Evolutionary conservation across 2,329 filamentous ascomycete species (phyloP).

Genomic region (Nothomitra cinnamomea): DNA sequence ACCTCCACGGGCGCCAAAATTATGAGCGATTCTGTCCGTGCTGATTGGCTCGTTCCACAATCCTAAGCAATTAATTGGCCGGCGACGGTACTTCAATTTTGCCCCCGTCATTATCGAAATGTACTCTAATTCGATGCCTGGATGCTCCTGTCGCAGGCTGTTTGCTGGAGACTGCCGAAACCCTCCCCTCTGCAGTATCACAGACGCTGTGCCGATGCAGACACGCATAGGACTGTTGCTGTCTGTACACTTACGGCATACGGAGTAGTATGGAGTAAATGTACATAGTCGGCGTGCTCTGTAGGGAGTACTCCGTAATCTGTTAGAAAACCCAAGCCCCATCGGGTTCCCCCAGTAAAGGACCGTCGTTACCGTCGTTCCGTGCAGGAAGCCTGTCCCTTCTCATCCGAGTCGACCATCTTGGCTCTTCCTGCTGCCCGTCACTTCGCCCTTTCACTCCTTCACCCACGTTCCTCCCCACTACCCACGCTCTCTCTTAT

Average conservation of each 20-base stretch:
- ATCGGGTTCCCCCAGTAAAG: too few relatives aligned
- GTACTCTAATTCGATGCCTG: not conserved
- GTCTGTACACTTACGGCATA: too few relatives aligned
- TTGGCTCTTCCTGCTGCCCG: not conserved
- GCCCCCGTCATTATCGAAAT: not conserved
- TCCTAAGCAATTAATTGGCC: not conserved
- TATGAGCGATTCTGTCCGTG: not conserved
- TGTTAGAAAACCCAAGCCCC: too few relatives aligned
- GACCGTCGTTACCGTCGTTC: too few relatives aligned
- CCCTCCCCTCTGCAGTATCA: too few relatives aligned
- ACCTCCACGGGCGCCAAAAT: not conserved
- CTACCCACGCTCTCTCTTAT: not conserved
- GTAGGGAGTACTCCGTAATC: too few relatives aligned
- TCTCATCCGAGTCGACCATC: not conserved
- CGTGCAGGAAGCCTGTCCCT: not conserved
- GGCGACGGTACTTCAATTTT: conserved; percentile 1
- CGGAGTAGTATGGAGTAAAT: too few relatives aligned
- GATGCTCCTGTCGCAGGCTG: too few relatives aligned
- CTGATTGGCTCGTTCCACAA: not conserved
- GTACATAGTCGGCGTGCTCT: too few relatives aligned
- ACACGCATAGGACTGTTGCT: too few relatives aligned
- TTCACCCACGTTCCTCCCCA: not conserved
- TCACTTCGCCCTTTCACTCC: not conserved
- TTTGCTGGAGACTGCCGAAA: too few relatives aligned
- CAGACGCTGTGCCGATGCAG: too few relatives aligned